A percentile compares a stretch with the other conserved stretches of the same genome.
Conservation (phyloP, 768 basidiomycete genomes). For the Collybia sordida region DNA sequence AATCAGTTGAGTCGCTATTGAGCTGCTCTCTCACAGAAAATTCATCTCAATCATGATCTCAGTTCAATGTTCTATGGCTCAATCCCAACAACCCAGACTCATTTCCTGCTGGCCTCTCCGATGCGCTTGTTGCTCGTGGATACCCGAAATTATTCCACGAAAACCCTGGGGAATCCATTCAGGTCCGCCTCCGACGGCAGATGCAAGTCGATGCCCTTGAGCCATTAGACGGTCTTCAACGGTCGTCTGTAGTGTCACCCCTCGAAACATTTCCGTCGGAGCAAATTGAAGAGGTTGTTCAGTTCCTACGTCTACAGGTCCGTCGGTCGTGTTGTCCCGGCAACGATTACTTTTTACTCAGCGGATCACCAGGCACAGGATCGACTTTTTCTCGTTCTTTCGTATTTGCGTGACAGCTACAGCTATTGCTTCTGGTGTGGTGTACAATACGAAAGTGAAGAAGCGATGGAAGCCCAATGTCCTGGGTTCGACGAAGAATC, state of each 20-base stretch:
- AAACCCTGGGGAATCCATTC: constrained; percentile 30
- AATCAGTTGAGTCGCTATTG: constrained; percentile 40
- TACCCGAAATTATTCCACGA: constrained; percentile 20
- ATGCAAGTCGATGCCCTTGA: constrained; percentile 76
- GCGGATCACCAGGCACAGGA: constrained; percentile 57
- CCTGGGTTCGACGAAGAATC: constrained; percentile 77
- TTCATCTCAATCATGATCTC: constrained; percentile 10
- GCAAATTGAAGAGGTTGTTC: constrained; percentile 61
- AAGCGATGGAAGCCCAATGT: constrained; percentile 64
- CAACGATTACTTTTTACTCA: constrained; percentile 3
- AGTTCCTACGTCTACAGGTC: constrained; percentile 69
- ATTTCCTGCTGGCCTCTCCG: constrained; percentile 65
- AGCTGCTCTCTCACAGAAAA: constrained; percentile 1
- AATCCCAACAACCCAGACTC: constrained; percentile 63
- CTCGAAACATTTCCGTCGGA: constrained; percentile 46
- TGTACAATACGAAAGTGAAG: constrained; percentile 60
- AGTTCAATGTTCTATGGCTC: constrained; percentile 86
- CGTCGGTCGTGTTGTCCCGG: constrained; percentile 11
- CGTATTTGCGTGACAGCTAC: constrained; percentile 72
- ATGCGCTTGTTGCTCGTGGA: constrained; percentile 47
- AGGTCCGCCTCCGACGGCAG: constrained; percentile 63
- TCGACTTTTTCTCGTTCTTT: constrained; percentile 63
- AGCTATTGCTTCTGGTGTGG: constrained; percentile 92
- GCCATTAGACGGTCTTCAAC: constrained; percentile 43
- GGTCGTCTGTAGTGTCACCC: constrained; percentile 19